These are phyloP conservation scores for Suhomyces kilbournensis DNA, from an alignment of 805 yeast genomes.

Conservation along the genomic window DNA sequence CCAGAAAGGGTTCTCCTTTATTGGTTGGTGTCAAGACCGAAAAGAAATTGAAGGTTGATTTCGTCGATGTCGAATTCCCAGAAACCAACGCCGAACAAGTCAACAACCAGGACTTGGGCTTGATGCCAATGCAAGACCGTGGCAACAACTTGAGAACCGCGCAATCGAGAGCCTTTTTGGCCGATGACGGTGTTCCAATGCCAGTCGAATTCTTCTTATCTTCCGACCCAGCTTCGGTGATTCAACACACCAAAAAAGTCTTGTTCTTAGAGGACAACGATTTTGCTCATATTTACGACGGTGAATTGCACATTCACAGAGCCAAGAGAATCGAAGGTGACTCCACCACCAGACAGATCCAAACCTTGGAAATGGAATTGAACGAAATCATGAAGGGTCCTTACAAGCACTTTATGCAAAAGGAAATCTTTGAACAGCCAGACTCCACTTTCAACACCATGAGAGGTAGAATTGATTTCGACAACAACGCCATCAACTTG, in stretches of 20 bases:
- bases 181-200: conserved; percentile 89
- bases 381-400: conserved; percentile 98
- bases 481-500: conserved; percentile 66
- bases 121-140: conserved; percentile 52
- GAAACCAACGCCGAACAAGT: conserved; percentile 42
- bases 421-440: conserved; percentile 98
- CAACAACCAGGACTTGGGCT: conserved; percentile 26
- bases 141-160: conserved; percentile 72
- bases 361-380: conserved; percentile 93
- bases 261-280: conserved; percentile 96
- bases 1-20: conserved; percentile 97
- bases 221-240: conserved; percentile 95
- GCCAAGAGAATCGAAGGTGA: conserved; percentile 78
- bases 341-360: conserved; percentile 93
- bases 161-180: conserved; percentile 93
- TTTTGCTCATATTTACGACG: conserved; percentile 96
- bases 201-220: conserved; percentile 95
- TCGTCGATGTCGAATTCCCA: conserved; percentile 97
- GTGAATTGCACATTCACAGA: conserved; percentile 97
- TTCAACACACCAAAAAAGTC: conserved; percentile 96
- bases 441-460: conserved; percentile 97
- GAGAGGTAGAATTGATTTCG: conserved; percentile 98
- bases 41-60: conserved; percentile 91
- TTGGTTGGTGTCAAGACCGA: conserved; percentile 97
- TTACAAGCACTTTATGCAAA: conserved; percentile 95